Percentiles rank a stretch among this genome's conserved stretches.
phyloP scores from a whole-genome alignment of 2,329 filamentous ascomycete species.

The Hymenoscyphus repandus region DNA sequence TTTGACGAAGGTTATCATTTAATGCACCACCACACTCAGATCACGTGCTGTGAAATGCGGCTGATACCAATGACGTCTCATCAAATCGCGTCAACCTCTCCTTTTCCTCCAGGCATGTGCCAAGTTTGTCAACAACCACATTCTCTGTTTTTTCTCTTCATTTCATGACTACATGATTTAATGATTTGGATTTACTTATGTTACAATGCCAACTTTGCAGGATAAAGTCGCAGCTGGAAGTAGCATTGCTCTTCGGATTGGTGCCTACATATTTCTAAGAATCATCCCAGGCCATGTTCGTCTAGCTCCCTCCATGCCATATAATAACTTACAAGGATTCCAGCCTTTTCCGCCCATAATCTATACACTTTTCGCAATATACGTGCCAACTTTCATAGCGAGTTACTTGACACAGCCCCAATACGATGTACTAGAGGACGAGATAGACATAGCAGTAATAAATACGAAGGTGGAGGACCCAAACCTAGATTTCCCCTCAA shows the following conservation, averaged over 20 bases:
- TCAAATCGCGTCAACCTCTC: too few relatives aligned
- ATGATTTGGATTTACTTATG: background rate
- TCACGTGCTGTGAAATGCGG: too few relatives aligned
- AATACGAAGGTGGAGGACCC: conserved; percentile 39
- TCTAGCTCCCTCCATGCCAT: conserved; percentile 5
- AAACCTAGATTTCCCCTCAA: conserved; percentile 22
- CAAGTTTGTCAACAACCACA: too few relatives aligned
- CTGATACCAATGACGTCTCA: too few relatives aligned
- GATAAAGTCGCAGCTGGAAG: conserved; percentile 29
- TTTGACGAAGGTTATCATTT: too few relatives aligned
- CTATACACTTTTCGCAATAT: conserved; percentile 60
- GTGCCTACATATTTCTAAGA: conserved; percentile 54
- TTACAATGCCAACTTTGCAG: conserved; percentile 22
- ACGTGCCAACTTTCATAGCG: conserved; percentile 57
- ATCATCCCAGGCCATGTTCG: conserved; percentile 40
- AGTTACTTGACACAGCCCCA: conserved; percentile 52
- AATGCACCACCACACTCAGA: too few relatives aligned
- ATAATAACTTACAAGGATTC: conserved; percentile 3
- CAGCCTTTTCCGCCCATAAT: conserved; percentile 39
- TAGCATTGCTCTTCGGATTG: conserved; percentile 46
- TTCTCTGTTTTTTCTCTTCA: too few relatives aligned
- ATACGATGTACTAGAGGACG: conserved; percentile 52
- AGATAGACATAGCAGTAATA: conserved; percentile 51
- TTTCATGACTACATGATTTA: background rate
- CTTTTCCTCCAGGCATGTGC: too few relatives aligned